Evolutionary conservation across 352 stramenopile genomes (phyloP).

Genomic region (Globisporangium parvum): DNA sequence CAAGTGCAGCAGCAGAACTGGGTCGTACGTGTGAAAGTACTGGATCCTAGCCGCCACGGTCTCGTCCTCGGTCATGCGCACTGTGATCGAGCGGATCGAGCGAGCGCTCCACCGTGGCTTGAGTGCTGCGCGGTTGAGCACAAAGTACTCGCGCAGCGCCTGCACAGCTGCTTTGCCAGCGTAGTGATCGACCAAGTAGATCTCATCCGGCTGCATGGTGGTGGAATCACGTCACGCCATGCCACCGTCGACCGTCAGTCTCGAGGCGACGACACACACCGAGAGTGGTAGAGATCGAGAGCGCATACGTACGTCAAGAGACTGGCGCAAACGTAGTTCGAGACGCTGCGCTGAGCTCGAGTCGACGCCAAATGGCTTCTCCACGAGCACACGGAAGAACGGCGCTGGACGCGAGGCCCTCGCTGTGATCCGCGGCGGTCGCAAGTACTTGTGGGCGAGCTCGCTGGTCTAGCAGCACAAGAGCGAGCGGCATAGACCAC

Average conservation of each 20-base stretch:
- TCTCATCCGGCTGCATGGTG: conserved; percentile 42
- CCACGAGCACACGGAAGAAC: conserved; percentile 69
- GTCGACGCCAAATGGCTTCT: conserved; percentile 78
- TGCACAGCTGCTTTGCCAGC: conserved; percentile 70
- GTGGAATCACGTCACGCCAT: background rate
- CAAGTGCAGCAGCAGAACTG: too few species aligned
- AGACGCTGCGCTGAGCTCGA: conserved; percentile 38
- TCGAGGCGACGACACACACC: background rate
- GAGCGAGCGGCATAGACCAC: background rate
- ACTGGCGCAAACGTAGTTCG: conserved; percentile 24
- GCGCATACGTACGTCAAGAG: conserved; percentile 25
- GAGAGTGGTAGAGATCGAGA: too few species aligned
- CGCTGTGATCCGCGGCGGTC: conserved; percentile 3
- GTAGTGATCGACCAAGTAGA: conserved; percentile 87
- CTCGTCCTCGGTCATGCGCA: conserved; percentile 68
- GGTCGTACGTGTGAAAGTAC: conserved; percentile 59
- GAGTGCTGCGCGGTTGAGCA: conserved; percentile 32
- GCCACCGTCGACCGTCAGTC: background rate
- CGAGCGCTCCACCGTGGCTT: conserved; percentile 24
- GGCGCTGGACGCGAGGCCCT: background rate
- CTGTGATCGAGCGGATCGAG: conserved; percentile 21
- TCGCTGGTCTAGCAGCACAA: conserved; percentile 19
- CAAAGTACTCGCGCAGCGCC: conserved; percentile 43
- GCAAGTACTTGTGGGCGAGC: conserved; percentile 27
- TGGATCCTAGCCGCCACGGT: conserved; percentile 48